phyloP scores from a whole-genome alignment of 495 filamentous ascomycete genomes.

The Neurospora sp. region DNA sequence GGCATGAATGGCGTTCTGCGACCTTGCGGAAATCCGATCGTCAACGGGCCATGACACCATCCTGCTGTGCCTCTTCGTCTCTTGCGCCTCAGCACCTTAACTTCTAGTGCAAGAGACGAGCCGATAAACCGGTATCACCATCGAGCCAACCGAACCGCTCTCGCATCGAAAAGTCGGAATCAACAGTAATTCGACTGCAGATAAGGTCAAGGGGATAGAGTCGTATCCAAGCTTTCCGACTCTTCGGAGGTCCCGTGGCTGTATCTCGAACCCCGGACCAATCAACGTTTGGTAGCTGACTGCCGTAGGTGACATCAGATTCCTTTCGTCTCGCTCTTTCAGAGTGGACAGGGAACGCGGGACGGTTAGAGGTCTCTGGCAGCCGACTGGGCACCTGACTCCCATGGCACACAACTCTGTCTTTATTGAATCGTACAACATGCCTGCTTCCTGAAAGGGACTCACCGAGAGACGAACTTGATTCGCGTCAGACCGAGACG shows the following conservation, averaged over 20 bases:
- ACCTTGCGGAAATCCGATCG: not conserved
- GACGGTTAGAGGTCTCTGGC: not conserved
- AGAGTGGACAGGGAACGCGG: not conserved
- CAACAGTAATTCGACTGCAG: not conserved
- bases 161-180: not conserved
- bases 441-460: not conserved
- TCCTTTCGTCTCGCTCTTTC: not conserved
- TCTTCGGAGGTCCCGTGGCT: not conserved
- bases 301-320: not conserved
- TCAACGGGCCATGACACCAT: not conserved
- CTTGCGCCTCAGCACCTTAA: not conserved
- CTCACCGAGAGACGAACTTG: not conserved
- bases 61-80: not conserved
- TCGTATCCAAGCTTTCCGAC: not conserved
- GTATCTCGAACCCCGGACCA: not conserved
- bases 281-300: not conserved
- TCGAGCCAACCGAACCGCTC: not conserved
- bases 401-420: not conserved
- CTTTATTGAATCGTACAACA: not conserved
- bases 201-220: not conserved
- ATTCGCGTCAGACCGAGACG: not conserved
- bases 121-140: not conserved
- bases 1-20: not conserved
- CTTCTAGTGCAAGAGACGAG: not conserved
- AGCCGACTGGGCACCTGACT: not conserved